Evolutionary conservation across 768 basidiomycete species (phyloP).

Genomic region (Phaffia australis): DNA sequence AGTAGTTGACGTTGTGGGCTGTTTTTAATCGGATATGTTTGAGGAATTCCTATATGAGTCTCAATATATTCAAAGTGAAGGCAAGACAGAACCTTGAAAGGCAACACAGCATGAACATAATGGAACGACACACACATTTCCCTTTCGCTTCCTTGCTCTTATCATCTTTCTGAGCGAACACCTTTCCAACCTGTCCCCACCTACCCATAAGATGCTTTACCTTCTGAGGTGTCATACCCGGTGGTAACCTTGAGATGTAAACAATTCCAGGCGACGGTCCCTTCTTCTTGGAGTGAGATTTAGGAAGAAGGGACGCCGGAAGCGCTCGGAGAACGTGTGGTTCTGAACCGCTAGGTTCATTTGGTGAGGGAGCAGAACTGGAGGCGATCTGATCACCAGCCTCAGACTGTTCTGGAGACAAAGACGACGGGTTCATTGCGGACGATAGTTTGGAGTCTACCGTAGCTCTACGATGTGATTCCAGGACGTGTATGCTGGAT

Average conservation of each 20-base stretch:
- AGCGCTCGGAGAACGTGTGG: no score
- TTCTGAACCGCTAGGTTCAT: no score
- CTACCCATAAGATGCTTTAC: slow-evolving; percentile 84
- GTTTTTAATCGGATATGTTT: no score
- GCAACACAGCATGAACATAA: no score
- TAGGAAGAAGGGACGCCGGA: not conserved
- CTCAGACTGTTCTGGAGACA: no score
- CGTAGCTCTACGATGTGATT: no score
- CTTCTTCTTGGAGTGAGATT: slow-evolving; percentile 18
- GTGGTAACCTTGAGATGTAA: slow-evolving; percentile 92
- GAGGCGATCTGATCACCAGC: no score
- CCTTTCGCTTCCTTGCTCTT: not conserved
- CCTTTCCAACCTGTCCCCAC: slow-evolving; percentile 80
- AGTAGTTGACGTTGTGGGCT: slow-evolving; percentile 50
- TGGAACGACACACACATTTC: slow-evolving; percentile 11
- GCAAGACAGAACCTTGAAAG: not conserved
- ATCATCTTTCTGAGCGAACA: slow-evolving; percentile 88
- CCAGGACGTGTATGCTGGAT: no score
- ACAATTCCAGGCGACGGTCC: slow-evolving; percentile 37
- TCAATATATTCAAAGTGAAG: not conserved
- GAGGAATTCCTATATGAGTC: not conserved
- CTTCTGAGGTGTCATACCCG: slow-evolving; percentile 94
- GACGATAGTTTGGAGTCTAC: no score
- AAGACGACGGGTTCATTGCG: no score
- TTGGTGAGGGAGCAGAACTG: no score